phyloP scores from a whole-genome alignment of 1,284 basidiomycete genomes.

The Irpex lacteus region DNA sequence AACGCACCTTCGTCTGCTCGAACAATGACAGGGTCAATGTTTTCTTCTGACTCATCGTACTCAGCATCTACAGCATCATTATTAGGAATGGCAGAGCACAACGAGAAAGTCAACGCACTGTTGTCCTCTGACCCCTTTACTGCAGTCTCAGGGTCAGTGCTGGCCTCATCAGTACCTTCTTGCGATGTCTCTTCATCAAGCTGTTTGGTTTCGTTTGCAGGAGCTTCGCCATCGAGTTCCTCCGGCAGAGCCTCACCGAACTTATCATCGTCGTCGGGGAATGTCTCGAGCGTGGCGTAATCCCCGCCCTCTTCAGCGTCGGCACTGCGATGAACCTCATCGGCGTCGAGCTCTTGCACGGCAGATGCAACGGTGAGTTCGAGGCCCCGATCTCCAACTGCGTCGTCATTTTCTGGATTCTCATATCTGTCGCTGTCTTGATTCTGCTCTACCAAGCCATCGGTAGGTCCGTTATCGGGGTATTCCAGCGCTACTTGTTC shows the following conservation, averaged over 20 bases:
- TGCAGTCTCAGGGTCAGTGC: neutral
- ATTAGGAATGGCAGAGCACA: neutral
- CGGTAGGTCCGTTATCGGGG: neutral
- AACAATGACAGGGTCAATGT: neutral
- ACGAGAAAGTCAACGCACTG: neutral
- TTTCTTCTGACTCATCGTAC: neutral
- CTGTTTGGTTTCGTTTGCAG: conserved; percentile 9
- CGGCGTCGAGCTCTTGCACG: conserved; percentile 27
- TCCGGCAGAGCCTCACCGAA: conserved; percentile 26
- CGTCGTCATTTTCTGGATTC: neutral
- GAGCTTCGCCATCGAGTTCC: conserved; percentile 17
- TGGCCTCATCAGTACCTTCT: conserved; percentile 5
- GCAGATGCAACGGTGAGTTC: conserved; percentile 7
- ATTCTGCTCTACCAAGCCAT: conserved; percentile 14
- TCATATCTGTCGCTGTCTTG: conserved; percentile 10
- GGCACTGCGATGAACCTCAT: conserved; percentile 25
- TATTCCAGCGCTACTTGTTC: neutral
- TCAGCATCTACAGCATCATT: neutral
- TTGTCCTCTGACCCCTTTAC: neutral
- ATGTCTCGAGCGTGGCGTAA: conserved; percentile 23
- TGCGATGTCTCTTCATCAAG: neutral
- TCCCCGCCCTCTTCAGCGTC: conserved; percentile 24
- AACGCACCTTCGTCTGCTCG: conserved; percentile 1
- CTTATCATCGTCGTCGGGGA: conserved; percentile 28
- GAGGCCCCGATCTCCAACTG: conserved; percentile 2